phyloP scores from a whole-genome alignment of 495 filamentous ascomycete genomes.

The Penicillium flavigenum region DNA sequence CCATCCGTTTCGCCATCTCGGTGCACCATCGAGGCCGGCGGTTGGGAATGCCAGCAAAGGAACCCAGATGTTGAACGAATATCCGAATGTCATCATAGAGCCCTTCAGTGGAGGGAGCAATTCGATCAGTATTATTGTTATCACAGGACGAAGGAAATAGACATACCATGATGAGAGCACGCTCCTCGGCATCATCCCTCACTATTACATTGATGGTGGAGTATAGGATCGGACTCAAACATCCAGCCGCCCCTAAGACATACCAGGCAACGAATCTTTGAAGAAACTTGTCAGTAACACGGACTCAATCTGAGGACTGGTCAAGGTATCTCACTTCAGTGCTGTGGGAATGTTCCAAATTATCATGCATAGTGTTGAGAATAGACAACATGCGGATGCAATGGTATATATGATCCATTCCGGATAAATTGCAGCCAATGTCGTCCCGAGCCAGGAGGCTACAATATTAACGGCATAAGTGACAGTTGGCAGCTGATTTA shows the following conservation, averaged over 20 bases:
- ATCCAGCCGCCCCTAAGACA: slow-evolving; percentile 41
- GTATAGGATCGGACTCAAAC: slow-evolving; percentile 46
- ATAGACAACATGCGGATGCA: slow-evolving; percentile 33
- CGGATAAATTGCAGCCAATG: slow-evolving; percentile 46
- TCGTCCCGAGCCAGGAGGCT: slow-evolving; percentile 46
- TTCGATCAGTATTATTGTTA: slow-evolving; percentile 3
- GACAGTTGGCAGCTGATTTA: slow-evolving; percentile 49
- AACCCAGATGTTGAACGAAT: slow-evolving; percentile 50
- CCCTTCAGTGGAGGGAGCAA: slow-evolving; percentile 26
- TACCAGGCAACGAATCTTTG: slow-evolving; percentile 49
- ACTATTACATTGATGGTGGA: slow-evolving; percentile 49
- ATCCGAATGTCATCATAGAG: slow-evolving; percentile 52
- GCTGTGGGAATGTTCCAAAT: slow-evolving; percentile 45
- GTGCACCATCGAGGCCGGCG: slow-evolving; percentile 43
- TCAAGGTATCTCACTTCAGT: slow-evolving; percentile 36
- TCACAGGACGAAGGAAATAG: not conserved
- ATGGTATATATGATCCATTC: slow-evolving; percentile 44
- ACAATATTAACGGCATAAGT: slow-evolving; percentile 45
- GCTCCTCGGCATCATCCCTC: slow-evolving; percentile 46
- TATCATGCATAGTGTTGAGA: slow-evolving; percentile 46
- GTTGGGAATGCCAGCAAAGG: slow-evolving; percentile 46
- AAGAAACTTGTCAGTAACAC: not conserved
- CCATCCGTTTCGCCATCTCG: slow-evolving; percentile 47
- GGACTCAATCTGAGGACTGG: not conserved
- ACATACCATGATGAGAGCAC: slow-evolving; percentile 46